phyloP scores from a whole-genome alignment of 2,329 filamentous ascomycete species.

The Apiospora phragmitis region DNA sequence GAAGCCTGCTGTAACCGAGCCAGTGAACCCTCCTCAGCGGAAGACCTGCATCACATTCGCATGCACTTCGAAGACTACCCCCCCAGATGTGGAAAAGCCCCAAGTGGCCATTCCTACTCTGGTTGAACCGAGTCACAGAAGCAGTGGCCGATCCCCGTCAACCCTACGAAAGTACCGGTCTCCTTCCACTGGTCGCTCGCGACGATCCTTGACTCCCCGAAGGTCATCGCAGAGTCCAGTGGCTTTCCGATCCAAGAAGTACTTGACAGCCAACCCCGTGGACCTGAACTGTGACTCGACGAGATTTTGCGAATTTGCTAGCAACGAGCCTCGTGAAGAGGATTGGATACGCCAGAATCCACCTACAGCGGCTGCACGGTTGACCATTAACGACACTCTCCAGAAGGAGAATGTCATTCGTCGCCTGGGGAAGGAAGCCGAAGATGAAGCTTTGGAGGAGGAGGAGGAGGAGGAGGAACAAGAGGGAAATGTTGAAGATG shows the following conservation, averaged over 20 bases:
- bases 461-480: conserved; percentile 69
- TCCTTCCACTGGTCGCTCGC: conserved; percentile 27
- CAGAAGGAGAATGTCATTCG: conserved; percentile 88
- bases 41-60: conserved; percentile 75
- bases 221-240: conserved; percentile 40
- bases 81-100: conserved; percentile 33
- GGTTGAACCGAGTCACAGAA: conserved; percentile 16
- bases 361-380: conserved; percentile 62
- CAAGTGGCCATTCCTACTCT: conserved; percentile 23
- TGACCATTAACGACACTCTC: conserved; percentile 89
- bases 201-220: conserved; percentile 34
- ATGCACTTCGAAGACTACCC: conserved; percentile 58
- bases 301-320: conserved; percentile 89
- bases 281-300: conserved; percentile 57
- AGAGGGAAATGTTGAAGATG: conserved; percentile 37
- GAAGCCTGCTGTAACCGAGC: conserved; percentile 39
- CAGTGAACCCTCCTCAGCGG: conserved; percentile 42
- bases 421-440: conserved; percentile 81
- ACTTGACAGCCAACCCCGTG: conserved; percentile 49
- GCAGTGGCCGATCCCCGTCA: conserved; percentile 23
- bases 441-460: conserved; percentile 80
- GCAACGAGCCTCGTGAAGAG: conserved; percentile 77
- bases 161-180: conserved; percentile 30
- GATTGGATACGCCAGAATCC: conserved; percentile 80
- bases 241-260: conserved; percentile 43